Conservation (phyloP, 2,329 filamentous ascomycete genomes). For the Cryphonectria radicalis region DNA sequence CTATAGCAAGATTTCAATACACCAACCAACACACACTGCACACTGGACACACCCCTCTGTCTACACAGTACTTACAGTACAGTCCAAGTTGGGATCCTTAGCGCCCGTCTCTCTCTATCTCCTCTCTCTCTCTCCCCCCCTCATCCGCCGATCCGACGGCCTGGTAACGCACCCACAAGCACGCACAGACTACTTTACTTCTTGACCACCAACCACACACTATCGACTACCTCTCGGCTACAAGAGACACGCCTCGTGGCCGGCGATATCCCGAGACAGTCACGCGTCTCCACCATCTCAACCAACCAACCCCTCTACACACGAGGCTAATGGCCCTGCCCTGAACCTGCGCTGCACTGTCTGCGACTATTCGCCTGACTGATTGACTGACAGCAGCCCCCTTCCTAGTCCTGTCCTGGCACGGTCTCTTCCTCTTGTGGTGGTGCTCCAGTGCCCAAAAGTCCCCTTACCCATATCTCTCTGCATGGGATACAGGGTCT, state of each 20-base stretch:
- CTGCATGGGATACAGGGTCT: conserved; percentile 21
- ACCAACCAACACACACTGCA: not conserved
- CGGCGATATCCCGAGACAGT: conserved; percentile 28
- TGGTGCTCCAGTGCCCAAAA: not conserved
- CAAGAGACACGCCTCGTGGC: conserved; percentile 28
- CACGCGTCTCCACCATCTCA: conserved; percentile 1
- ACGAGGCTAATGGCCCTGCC: conserved; percentile 22
- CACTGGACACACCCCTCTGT: not conserved
- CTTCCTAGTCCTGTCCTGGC: not conserved
- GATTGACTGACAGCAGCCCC: conserved; percentile 1
- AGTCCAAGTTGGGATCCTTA: not conserved
- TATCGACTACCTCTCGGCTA: conserved; percentile 13
- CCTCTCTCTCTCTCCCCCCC: not conserved
- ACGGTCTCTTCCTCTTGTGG: not conserved
- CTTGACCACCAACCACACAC: not conserved
- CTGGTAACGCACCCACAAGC: not conserved
- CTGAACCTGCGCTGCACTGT: conserved; percentile 9
- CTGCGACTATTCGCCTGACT: conserved; percentile 18
- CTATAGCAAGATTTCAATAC: not conserved
- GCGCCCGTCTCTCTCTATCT: not conserved
- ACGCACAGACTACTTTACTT: not conserved
- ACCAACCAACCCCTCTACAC: conserved; percentile 4
- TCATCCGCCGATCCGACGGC: not conserved
- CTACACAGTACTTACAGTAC: not conserved
- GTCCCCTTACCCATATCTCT: conserved; percentile 18